Evolutionary conservation across 179 eudicot species (phyloP).

Genomic region (Patellifolia procumbens): DNA sequence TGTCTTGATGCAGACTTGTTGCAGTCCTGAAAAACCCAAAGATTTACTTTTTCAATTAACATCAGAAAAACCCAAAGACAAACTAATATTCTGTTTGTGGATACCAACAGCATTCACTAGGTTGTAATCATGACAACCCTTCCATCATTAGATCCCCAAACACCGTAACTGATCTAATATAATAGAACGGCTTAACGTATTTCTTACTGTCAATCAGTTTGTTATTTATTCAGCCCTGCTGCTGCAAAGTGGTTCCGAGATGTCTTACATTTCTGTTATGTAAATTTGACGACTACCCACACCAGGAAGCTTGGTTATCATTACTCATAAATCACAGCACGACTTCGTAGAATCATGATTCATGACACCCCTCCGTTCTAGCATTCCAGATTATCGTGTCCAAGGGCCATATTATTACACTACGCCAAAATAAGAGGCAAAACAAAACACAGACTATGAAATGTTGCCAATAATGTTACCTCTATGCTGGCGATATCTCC

Average conservation of each 20-base stretch:
- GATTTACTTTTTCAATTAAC: background rate
- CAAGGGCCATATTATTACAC: background rate
- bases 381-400: background rate
- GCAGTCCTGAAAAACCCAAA: slow-evolving; percentile 41
- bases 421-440: background rate
- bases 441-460: background rate
- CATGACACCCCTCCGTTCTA: background rate
- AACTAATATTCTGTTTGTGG: background rate
- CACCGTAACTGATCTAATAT: background rate
- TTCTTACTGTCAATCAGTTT: background rate
- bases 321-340: background rate
- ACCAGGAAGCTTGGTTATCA: background rate
- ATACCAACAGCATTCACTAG: background rate
- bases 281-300: background rate
- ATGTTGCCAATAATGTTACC: slow-evolving; percentile 41
- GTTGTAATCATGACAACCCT: background rate
- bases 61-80: too few relatives aligned
- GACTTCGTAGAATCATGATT: background rate
- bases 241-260: background rate
- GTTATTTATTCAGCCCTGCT: background rate
- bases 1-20: slow-evolving; percentile 53
- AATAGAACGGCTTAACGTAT: background rate
- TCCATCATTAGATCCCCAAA: background rate
- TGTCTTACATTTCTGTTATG: background rate
- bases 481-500: slow-evolving; percentile 70